A percentile compares a stretch with the other conserved stretches of the same genome.
Evolutionary conservation across 2,329 filamentous ascomycete genomes (phyloP).

Genomic region (Fusarium cyanostomum): DNA sequence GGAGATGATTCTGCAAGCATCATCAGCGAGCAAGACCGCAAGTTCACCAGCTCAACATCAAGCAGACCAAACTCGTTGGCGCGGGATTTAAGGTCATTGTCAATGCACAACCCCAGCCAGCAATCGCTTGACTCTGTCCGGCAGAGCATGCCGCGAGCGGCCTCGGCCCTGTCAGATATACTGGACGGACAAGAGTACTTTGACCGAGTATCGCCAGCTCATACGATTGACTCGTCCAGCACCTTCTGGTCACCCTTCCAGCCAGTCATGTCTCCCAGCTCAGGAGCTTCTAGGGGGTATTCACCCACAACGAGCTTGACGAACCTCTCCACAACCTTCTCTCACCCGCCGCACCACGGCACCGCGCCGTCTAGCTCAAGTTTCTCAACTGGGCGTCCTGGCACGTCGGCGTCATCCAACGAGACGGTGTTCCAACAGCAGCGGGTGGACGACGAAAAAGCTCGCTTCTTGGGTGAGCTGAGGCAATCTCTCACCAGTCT

Average conservation of each 20-base stretch:
- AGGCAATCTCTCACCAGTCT: conserved; percentile 84
- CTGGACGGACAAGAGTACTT: conserved; percentile 78
- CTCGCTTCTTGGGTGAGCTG: conserved; percentile 79
- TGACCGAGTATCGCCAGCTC: conserved; percentile 71
- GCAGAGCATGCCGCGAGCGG: conserved; percentile 66
- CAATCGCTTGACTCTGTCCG: conserved; percentile 76
- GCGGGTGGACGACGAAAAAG: conserved; percentile 73
- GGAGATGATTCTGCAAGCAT: conserved; percentile 63
- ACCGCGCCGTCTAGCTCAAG: conserved; percentile 57
- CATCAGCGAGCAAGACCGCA: conserved; percentile 64
- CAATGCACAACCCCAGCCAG: conserved; percentile 71
- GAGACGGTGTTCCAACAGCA: conserved; percentile 73
- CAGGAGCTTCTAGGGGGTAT: conserved; percentile 67
- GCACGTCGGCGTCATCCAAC: conserved; percentile 73
- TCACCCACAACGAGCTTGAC: conserved; percentile 70
- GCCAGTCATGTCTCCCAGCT: conserved; percentile 69
- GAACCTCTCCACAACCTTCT: conserved; percentile 63
- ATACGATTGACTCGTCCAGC: conserved; percentile 77
- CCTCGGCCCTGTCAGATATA: conserved; percentile 69
- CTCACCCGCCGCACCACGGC: conserved; percentile 53
- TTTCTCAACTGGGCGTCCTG: conserved; percentile 65
- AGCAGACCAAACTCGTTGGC: conserved; percentile 62
- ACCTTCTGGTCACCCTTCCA: conserved; percentile 94
- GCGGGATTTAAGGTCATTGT: conserved; percentile 66
- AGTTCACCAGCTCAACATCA: conserved; percentile 52